These are phyloP conservation scores for Phytophthora pistaciae DNA, from an alignment of 352 stramenopile genomes.

Conservation along the genomic window DNA sequence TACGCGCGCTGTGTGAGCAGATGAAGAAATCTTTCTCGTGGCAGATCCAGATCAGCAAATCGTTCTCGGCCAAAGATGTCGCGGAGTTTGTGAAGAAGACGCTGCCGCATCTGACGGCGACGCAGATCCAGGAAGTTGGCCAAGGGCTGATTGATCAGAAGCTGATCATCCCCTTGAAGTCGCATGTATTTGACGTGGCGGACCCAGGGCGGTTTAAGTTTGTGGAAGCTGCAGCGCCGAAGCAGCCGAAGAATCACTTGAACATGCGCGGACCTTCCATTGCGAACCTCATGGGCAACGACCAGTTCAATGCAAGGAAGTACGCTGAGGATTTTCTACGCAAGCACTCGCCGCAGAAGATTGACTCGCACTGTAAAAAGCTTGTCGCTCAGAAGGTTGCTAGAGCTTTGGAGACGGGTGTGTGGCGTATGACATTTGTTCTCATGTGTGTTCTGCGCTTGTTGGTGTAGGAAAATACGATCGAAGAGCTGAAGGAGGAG, in stretches of 20 bases:
- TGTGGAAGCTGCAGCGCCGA: slow-evolving; percentile 47
- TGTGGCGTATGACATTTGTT: background rate
- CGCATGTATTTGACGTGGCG: slow-evolving; percentile 74
- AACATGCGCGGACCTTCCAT: slow-evolving; percentile 77
- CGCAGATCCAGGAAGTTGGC: slow-evolving; percentile 61
- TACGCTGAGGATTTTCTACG: slow-evolving; percentile 86
- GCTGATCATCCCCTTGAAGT: slow-evolving; percentile 79
- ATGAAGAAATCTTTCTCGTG: slow-evolving; percentile 80
- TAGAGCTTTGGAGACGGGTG: background rate
- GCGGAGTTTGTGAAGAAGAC: slow-evolving; percentile 69
- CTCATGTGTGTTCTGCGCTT: slow-evolving; percentile 1
- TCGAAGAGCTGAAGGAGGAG: slow-evolving; percentile 84
- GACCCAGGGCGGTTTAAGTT: slow-evolving; percentile 74
- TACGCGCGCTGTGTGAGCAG: slow-evolving; percentile 68
- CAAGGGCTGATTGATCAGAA: slow-evolving; percentile 79
- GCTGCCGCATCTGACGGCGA: slow-evolving; percentile 39
- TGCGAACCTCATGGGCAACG: slow-evolving; percentile 80
- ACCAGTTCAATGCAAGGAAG: slow-evolving; percentile 70
- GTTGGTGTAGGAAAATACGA: slow-evolving; percentile 72
- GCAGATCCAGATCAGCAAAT: slow-evolving; percentile 82
- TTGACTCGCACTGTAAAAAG: slow-evolving; percentile 78
- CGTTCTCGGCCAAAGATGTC: slow-evolving; percentile 76
- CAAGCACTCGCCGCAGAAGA: slow-evolving; percentile 79
- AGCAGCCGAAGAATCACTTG: slow-evolving; percentile 75
- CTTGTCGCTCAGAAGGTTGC: slow-evolving; percentile 77